phyloP scores from a whole-genome alignment of 2,329 filamentous ascomycete species.

The Penicillium thymicola region DNA sequence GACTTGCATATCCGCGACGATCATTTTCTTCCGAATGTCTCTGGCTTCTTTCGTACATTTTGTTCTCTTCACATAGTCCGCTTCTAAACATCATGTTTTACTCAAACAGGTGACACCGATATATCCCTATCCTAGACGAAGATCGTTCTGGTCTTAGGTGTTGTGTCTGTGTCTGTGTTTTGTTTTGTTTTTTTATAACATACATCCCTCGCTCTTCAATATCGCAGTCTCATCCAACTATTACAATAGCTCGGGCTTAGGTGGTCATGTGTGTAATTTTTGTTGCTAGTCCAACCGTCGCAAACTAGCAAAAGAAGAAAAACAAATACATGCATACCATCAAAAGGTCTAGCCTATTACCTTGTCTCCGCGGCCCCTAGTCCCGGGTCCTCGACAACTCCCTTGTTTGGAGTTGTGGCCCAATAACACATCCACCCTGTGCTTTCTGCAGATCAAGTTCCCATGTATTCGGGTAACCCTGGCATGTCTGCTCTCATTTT shows the following conservation, averaged over 20 bases:
- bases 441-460: constrained; percentile 17
- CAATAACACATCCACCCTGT: constrained; percentile 15
- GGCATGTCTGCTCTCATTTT: constrained; percentile 19
- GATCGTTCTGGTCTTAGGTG: not conserved
- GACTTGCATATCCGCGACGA: constrained; percentile 22
- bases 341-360: constrained; percentile 3
- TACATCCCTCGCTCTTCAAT: not conserved
- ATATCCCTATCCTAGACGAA: constrained; percentile 2
- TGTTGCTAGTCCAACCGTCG: not conserved
- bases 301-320: not conserved
- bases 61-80: not conserved
- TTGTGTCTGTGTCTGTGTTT: not conserved
- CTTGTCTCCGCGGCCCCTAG: not conserved
- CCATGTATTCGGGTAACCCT: constrained; percentile 22
- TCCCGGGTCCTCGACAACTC: not conserved
- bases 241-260: not conserved
- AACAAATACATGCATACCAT: not conserved
- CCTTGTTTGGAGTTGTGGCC: constrained; percentile 22
- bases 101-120: constrained; percentile 4
- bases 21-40: constrained; percentile 9
- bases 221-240: not conserved
- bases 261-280: not conserved
- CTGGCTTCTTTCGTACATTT: not conserved
- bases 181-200: not conserved
- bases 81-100: constrained; percentile 3